These are phyloP conservation scores for Bonia amplexicaulis DNA, from an alignment of 176 grass and related monocot genomes.

Conservation along the genomic window DNA sequence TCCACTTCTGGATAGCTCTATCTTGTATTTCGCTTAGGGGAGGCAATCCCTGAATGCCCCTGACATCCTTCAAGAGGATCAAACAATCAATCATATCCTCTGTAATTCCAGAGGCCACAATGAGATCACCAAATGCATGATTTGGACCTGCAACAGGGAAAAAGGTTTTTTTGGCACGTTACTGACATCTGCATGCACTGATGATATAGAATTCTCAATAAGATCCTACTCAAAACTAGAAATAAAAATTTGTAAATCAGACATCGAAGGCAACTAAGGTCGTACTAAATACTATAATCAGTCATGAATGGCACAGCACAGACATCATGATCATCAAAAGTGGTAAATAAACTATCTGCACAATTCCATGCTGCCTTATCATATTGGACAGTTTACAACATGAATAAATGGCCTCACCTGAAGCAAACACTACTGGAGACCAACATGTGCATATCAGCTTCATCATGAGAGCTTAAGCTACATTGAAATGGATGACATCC, in stretches of 20 bases:
- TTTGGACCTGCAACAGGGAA: conserved; percentile 61
- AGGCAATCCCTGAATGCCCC: conserved; percentile 56
- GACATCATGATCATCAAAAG: background rate
- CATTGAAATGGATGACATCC: background rate
- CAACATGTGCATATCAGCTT: background rate
- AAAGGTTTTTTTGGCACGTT: background rate
- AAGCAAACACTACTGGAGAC: background rate
- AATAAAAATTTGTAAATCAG: too few relatives aligned
- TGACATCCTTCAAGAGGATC: conserved; percentile 88
- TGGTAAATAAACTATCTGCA: too few relatives aligned
- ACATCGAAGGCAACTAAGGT: too few relatives aligned
- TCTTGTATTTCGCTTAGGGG: conserved; percentile 87
- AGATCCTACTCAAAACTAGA: too few relatives aligned
- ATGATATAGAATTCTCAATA: too few relatives aligned
- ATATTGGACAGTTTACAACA: background rate
- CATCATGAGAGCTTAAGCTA: background rate
- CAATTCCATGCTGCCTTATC: background rate
- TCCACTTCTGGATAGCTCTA: conserved; percentile 61
- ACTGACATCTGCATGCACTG: too few relatives aligned
- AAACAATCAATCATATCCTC: conserved; percentile 91
- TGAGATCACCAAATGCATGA: conserved; percentile 82
- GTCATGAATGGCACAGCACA: too few relatives aligned
- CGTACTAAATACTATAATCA: too few relatives aligned
- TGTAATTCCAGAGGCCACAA: conserved; percentile 65
- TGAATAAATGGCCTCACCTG: background rate